Conservation (phyloP, 176 grass and related monocot species). For the Tillandsia fasciculata region DNA sequence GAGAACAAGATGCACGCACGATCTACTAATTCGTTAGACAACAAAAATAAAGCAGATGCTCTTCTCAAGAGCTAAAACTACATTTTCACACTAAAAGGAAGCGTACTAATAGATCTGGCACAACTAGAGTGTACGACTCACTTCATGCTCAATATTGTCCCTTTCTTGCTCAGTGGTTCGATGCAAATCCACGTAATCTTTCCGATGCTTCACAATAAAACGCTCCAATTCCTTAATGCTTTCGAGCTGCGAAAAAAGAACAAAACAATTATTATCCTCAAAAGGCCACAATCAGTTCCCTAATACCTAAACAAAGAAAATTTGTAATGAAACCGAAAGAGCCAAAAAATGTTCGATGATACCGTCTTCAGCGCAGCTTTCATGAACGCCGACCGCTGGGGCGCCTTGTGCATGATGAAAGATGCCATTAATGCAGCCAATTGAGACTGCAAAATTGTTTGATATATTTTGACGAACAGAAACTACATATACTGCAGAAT, state of each 20-base stretch:
- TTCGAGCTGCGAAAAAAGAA: conserved; percentile 46
- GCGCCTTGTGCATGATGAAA: conserved; percentile 80
- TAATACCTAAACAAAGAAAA: neutral
- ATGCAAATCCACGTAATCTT: conserved; percentile 82
- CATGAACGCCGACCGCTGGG: conserved; percentile 46
- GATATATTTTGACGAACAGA: conserved; percentile 5
- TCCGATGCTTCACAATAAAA: conserved; percentile 76
- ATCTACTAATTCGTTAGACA: neutral
- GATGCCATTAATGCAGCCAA: conserved; percentile 62
- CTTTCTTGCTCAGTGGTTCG: conserved; percentile 87
- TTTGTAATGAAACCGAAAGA: neutral
- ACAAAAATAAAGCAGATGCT: too few species aligned
- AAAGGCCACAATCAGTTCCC: neutral
- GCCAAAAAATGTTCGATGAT: neutral
- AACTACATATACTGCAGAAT: neutral
- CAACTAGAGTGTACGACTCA: conserved; percentile 18
- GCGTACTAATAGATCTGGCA: too few species aligned
- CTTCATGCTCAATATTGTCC: conserved; percentile 97
- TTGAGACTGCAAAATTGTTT: conserved; percentile 37
- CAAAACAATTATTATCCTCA: neutral
- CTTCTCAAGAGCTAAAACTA: too few species aligned
- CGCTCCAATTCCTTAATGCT: conserved; percentile 70
- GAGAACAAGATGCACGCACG: neutral
- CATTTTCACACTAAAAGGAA: too few species aligned
- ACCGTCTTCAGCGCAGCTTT: conserved; percentile 88